Evolutionary conservation across 2,329 filamentous ascomycete genomes (phyloP), one percentile per base, ranked within the genome.

Genomic region (Phialophora verrucosa): DNA sequence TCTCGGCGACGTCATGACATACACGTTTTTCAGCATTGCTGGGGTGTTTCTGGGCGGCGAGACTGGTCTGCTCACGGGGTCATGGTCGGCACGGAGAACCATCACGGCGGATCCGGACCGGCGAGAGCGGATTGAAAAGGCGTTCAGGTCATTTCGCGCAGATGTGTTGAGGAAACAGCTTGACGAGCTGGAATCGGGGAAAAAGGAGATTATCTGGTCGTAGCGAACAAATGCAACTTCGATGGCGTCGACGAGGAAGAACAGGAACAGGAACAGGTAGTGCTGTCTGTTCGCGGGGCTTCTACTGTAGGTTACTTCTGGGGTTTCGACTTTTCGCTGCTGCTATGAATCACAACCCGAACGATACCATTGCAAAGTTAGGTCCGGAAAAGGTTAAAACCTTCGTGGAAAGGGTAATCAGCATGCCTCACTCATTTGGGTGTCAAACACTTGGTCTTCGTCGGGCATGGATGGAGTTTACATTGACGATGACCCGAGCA

Each of bases 1-100:
- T 0, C 73, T 85, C 57, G 87, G 87, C 14, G 88, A 91, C 69
- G 74, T 87, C 31, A 84, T 86, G 3, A 86, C 88, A 0, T 90
- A 88, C 73, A 83, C 85, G 67, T 84, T 90, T 73, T 87, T 90
- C 55, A 83, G 84, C 0, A 73, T 84, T 0, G 88, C 87, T 14
- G 88, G 88, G 0, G 74, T 90, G 4, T 87, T 91, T 67, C 69
- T 91, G 5, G 88, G 88, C 7, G 88, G 88, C 7, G 88, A 91
- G 77, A 55, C 64, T 72, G 88, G 88, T 0, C 77, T 90, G 55
- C 69, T 90, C 64, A 83, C 82, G 0, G 88, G 89, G 0, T 83
- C 82, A 0, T 81, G 81, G 55, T 81, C 83, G 4, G 87, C 86
- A 2, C 80, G 83, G 35, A 79, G 84, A 44, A 78, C 78, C 0